Percentiles rank a stretch among this genome's conserved stretches.
Evolutionary conservation across 352 stramenopile species (phyloP).

Genomic region (Aphanomyces stellatus): DNA sequence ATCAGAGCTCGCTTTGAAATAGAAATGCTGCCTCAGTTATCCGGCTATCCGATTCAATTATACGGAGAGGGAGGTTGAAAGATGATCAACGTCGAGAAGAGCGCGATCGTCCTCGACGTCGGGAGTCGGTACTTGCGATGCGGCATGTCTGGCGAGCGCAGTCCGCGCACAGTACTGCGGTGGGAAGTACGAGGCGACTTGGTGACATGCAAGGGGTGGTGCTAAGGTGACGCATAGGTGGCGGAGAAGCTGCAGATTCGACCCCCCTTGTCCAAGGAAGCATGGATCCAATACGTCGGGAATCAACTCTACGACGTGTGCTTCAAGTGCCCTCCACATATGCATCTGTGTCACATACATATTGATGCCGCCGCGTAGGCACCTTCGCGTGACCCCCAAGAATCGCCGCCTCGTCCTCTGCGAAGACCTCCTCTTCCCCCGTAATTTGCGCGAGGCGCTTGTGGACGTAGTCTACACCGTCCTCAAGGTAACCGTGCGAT

Average conservation of each 20-base stretch:
- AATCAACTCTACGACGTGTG: slow-evolving; percentile 48
- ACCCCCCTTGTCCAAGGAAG: slow-evolving; percentile 17
- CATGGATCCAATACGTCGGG: slow-evolving; percentile 48
- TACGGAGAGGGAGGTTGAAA: no score
- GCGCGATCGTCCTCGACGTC: slow-evolving; percentile 70
- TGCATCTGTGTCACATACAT: slow-evolving; percentile 3
- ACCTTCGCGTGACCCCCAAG: slow-evolving; percentile 61
- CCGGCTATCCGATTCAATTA: not conserved
- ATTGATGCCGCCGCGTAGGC: slow-evolving; percentile 23
- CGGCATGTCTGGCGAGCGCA: slow-evolving; percentile 65
- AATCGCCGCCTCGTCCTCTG: slow-evolving; percentile 68
- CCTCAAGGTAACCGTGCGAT: slow-evolving; percentile 42
- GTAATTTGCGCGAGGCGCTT: slow-evolving; percentile 51
- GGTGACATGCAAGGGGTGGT: not conserved
- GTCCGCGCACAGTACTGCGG: slow-evolving; percentile 47
- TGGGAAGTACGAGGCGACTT: slow-evolving; percentile 43
- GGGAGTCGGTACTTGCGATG: slow-evolving; percentile 55
- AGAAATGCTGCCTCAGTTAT: no score
- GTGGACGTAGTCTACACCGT: slow-evolving; percentile 50
- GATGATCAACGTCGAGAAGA: slow-evolving; percentile 20
- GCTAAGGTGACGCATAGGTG: slow-evolving; percentile 27
- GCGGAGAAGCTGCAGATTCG: slow-evolving; percentile 40
- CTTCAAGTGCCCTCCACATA: no score
- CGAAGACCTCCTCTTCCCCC: slow-evolving; percentile 63
- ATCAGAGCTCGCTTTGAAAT: no score